phyloP scores from a whole-genome alignment of 2,329 filamentous ascomycete genomes.

The Incumbomyces lentus region DNA sequence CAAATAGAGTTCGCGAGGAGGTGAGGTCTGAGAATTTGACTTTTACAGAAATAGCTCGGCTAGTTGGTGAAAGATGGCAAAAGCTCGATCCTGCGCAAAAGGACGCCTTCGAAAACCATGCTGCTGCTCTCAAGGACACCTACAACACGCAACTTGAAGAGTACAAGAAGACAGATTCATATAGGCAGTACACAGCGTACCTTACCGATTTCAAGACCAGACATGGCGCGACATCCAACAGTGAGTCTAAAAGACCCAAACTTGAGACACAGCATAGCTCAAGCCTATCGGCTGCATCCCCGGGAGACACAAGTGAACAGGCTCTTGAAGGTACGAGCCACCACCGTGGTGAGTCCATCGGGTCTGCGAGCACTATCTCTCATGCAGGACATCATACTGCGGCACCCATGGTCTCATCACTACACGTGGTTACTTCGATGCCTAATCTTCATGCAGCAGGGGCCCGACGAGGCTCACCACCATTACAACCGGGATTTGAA shows the following conservation, averaged over 20 bases:
- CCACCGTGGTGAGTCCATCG: slow-evolving; percentile 15
- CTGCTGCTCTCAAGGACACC: slow-evolving; percentile 62
- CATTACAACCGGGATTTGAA: neutral
- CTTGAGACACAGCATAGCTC: slow-evolving; percentile 29
- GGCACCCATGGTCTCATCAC: neutral
- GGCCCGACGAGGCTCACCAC: neutral
- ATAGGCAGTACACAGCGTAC: slow-evolving; percentile 59
- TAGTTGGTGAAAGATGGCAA: slow-evolving; percentile 76
- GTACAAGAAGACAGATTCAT: slow-evolving; percentile 68
- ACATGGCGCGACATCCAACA: slow-evolving; percentile 34
- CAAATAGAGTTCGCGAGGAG: slow-evolving; percentile 64
- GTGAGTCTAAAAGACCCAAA: slow-evolving; percentile 35
- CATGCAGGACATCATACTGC: neutral
- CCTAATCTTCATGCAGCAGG: neutral
- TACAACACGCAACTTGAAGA: slow-evolving; percentile 62
- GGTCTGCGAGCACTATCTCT: slow-evolving; percentile 15
- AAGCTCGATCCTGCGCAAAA: slow-evolving; percentile 56
- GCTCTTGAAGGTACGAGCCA: slow-evolving; percentile 8
- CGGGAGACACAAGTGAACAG: neutral
- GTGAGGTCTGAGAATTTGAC: slow-evolving; percentile 65
- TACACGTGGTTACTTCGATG: neutral
- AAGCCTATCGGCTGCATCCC: slow-evolving; percentile 12
- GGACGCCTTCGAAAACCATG: slow-evolving; percentile 62
- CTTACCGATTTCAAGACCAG: slow-evolving; percentile 68
- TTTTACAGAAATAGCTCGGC: slow-evolving; percentile 74